Percentiles rank a stretch among this genome's conserved stretches.
phyloP scores from a whole-genome alignment of 345 rosid genomes.

The Raphanus sativus region DNA sequence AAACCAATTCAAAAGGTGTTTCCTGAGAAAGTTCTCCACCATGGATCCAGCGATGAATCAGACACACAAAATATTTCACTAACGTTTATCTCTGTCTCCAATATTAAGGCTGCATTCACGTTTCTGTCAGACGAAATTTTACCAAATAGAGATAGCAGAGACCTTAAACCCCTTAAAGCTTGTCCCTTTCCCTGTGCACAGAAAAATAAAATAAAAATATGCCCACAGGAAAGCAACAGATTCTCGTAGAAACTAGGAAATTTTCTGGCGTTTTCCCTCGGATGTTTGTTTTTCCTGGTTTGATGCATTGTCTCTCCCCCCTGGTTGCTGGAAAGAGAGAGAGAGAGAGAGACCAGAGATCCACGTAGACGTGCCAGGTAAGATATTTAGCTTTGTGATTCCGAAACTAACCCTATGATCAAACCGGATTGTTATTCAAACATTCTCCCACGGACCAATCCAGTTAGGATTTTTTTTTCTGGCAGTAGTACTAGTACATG shows the following conservation, averaged over 20 bases:
- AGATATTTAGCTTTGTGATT: neutral
- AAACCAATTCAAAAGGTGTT: conserved; percentile 17
- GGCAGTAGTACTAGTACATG: too few relatives aligned
- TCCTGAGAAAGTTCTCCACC: conserved; percentile 24
- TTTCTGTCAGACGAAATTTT: conserved; percentile 8
- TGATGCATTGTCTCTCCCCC: conserved; percentile 21
- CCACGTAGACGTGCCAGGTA: conserved; percentile 43
- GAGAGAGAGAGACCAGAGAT: conserved; percentile 21
- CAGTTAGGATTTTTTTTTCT: too few relatives aligned
- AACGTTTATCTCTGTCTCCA: neutral
- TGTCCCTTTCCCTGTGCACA: neutral
- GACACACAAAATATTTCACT: neutral
- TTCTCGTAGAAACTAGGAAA: conserved; percentile 9
- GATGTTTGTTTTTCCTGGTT: conserved; percentile 24
- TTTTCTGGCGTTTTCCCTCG: conserved; percentile 28
- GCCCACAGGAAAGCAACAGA: conserved; percentile 3
- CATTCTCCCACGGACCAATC: conserved; percentile 6
- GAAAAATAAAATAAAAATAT: neutral
- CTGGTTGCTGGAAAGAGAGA: conserved; percentile 23
- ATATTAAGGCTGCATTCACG: conserved; percentile 28
- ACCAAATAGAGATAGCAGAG: neutral
- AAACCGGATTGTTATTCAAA: neutral
- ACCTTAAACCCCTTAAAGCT: conserved; percentile 1
- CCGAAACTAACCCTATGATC: conserved; percentile 24
- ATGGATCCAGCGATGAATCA: conserved; percentile 24